phyloP scores from a whole-genome alignment of 2,329 filamentous ascomycete genomes.

The Ceratocystis huliohia region DNA sequence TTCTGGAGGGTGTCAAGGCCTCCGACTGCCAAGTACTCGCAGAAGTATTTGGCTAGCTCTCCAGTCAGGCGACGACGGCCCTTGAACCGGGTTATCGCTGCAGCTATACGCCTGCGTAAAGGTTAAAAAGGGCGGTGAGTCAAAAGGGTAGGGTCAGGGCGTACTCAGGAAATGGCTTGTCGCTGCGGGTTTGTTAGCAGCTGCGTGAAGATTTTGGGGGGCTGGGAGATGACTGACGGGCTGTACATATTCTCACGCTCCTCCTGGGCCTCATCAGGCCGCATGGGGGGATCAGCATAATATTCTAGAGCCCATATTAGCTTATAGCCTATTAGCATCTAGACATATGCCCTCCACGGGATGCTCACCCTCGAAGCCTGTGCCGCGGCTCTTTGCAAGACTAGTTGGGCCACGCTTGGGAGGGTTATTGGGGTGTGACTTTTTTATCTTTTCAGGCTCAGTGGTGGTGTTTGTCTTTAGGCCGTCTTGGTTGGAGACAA shows the following conservation, averaged over 20 bases:
- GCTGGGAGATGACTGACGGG: conserved; percentile 33
- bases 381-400: conserved; percentile 34
- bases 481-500: background rate
- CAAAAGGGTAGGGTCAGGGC: background rate
- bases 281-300: conserved; percentile 68
- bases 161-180: conserved; percentile 46
- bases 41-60: conserved; percentile 52
- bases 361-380: conserved; percentile 56
- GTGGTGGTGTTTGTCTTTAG: background rate
- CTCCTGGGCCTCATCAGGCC: conserved; percentile 51
- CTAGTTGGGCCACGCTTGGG: conserved; percentile 13
- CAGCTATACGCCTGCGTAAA: conserved; percentile 11
- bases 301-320: conserved; percentile 38
- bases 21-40: conserved; percentile 70
- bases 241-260: conserved; percentile 56
- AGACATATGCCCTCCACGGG: background rate
- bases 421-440: background rate
- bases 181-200: conserved; percentile 27
- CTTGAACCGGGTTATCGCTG: conserved; percentile 6
- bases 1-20: conserved; percentile 52
- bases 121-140: background rate
- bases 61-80: conserved; percentile 58
- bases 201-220: conserved; percentile 21
- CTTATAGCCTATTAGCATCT: background rate
- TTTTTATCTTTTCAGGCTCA: background rate